Percentiles rank a stretch among this genome's conserved stretches.
phyloP scores from a whole-genome alignment of 352 stramenopile species.

The Phytophthora sp. region DNA sequence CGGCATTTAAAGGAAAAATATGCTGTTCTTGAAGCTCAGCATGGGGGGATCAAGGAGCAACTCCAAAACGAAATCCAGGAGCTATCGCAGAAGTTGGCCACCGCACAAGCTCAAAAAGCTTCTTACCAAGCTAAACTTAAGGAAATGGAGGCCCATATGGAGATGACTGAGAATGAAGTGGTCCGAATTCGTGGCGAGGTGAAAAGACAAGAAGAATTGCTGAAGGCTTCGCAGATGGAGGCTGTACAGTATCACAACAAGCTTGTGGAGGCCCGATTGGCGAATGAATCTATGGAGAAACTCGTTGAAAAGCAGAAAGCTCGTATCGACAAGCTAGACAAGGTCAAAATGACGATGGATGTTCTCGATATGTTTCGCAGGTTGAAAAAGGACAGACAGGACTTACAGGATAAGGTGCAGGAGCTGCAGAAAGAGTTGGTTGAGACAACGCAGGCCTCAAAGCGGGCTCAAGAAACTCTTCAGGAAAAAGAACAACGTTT shows the following conservation, averaged over 20 bases:
- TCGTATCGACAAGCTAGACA: slow-evolving; percentile 80
- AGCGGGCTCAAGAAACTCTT: slow-evolving; percentile 5
- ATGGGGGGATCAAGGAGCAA: slow-evolving; percentile 35
- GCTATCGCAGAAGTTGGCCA: slow-evolving; percentile 35
- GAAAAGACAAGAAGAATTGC: slow-evolving; percentile 53
- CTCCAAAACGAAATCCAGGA: slow-evolving; percentile 38
- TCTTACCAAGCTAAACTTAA: slow-evolving; percentile 33
- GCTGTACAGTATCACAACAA: slow-evolving; percentile 58
- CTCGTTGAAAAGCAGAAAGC: slow-evolving; percentile 59
- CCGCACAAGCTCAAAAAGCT: slow-evolving; percentile 33
- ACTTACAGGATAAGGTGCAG: slow-evolving; percentile 56
- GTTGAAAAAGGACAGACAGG: slow-evolving; percentile 62
- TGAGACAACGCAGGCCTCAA: slow-evolving; percentile 28
- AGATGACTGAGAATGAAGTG: slow-evolving; percentile 61
- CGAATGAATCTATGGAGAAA: slow-evolving; percentile 53
- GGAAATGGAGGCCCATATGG: slow-evolving; percentile 48
- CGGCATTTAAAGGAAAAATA: slow-evolving; percentile 35
- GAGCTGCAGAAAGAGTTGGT: slow-evolving; percentile 40
- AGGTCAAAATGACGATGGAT: slow-evolving; percentile 85
- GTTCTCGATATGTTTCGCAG: slow-evolving; percentile 74
- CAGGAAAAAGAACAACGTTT: slow-evolving; percentile 33
- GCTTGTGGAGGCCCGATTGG: slow-evolving; percentile 44
- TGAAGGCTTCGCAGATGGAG: slow-evolving; percentile 66
- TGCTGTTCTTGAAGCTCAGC: slow-evolving; percentile 37
- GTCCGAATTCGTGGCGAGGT: slow-evolving; percentile 53